phyloP scores from a whole-genome alignment of 768 basidiomycete genomes.

The Cystobasidiopsis lactophilus region DNA sequence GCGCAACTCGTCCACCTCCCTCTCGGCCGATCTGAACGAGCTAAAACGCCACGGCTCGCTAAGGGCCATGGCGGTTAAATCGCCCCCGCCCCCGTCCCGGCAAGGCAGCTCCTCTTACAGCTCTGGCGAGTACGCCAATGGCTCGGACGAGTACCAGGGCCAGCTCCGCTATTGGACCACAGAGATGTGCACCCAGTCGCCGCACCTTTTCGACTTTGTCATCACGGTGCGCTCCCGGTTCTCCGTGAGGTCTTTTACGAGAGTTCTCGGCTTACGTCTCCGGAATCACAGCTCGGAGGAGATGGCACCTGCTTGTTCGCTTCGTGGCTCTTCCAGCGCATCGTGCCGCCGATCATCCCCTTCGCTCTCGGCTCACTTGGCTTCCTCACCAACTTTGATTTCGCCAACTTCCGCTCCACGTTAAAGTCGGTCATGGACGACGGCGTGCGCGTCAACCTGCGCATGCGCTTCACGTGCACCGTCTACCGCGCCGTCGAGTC shows the following conservation, averaged over 20 bases:
- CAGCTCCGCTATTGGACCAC: constrained; percentile 95
- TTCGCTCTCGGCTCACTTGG: constrained; percentile 94
- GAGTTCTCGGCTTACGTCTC: constrained; percentile 11
- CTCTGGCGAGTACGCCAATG: constrained; percentile 11
- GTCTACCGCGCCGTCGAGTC: constrained; percentile 75
- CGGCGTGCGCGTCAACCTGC: constrained; percentile 87
- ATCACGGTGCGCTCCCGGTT: constrained; percentile 47
- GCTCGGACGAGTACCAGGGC: constrained; percentile 50
- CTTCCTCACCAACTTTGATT: constrained; percentile 92
- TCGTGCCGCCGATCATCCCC: constrained; percentile 93
- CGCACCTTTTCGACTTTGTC: constrained; percentile 93
- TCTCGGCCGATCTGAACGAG: background rate
- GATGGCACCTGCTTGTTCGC: constrained; percentile 97
- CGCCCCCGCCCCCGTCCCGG: constrained; percentile 9
- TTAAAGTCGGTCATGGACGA: constrained; percentile 73
- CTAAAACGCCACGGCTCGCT: too few relatives aligned
- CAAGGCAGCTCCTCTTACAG: too few relatives aligned
- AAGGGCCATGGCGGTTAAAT: background rate
- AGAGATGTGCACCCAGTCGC: constrained; percentile 74
- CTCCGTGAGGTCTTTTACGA: background rate
- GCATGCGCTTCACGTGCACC: constrained; percentile 98
- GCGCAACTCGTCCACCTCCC: constrained; percentile 11
- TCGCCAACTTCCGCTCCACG: constrained; percentile 58
- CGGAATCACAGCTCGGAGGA: constrained; percentile 53
- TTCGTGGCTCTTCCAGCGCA: constrained; percentile 94